Evolutionary conservation across 2,329 filamentous ascomycete genomes (phyloP), one percentile per base, ranked within the genome.

Genomic region (Penicillium sp.): DNA sequence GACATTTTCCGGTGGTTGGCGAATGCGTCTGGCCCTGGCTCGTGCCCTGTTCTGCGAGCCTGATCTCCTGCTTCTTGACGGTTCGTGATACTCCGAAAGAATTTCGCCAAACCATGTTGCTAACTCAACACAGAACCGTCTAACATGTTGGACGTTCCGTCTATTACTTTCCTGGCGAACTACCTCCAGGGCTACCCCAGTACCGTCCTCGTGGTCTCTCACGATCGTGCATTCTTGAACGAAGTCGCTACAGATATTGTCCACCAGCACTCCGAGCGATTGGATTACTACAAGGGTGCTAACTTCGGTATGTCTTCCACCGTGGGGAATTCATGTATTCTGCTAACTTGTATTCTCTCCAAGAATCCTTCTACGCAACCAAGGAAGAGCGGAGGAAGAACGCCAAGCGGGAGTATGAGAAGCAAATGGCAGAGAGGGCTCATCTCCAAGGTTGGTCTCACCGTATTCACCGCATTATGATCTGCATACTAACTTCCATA

Each of bases 61-160:
- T 47, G 95, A 99, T 80, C 84, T 99, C 56, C 82, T 99, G 62
- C 86, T 99, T 77, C 92, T 99, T 70, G 95, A 99, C 83, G 82
- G 81, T 83, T 75, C 63, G 73, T 61, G 26, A n/a, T 7, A 15
- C 40, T 12, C 35, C 35, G 2, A n/a, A 7, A 38, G 6, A 12
- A 5, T 5, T 4, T n/a, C 2, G 17, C 33, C 4, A 5, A 10
- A 17, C 3, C 22, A 26, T 28, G 17, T 47, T 58, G 35, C 71
- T 75, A 53, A 74, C 64, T 51, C 50, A 40, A 56, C 53, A 60
- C 60, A 83, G 95, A 99, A 88, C 95, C 95, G 81, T 98, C 94
- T 59, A 98, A 98, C 88, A 98, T 98, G 94, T 93, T 99, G 92
- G 95, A 98, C 81, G 95, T 99, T 61, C 95, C 95, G n/a, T 98